Evolutionary conservation across 306 rosid genomes (phyloP).

Genomic region (Sesbania bispinosa): DNA sequence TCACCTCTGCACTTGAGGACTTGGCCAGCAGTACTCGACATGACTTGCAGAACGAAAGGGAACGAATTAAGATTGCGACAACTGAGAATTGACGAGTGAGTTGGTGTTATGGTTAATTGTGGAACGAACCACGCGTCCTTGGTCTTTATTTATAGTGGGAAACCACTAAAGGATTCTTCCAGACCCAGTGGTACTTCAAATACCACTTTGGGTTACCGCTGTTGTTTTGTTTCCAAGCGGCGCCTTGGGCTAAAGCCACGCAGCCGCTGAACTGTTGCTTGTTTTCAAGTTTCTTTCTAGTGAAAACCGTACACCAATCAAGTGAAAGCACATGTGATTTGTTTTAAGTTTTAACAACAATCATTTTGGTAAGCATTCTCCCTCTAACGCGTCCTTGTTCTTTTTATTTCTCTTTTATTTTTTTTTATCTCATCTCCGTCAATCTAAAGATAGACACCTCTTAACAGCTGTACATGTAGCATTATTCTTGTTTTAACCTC

Average conservation of each 20-base stretch:
- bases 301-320: too few species aligned
- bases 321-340: too few species aligned
- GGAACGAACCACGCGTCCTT: neutral
- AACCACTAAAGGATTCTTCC: neutral
- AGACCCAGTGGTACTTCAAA: neutral
- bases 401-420: too few species aligned
- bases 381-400: too few species aligned
- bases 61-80: neutral
- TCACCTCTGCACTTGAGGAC: conserved; percentile 67
- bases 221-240: neutral
- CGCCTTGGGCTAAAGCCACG: conserved; percentile 1
- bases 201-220: neutral
- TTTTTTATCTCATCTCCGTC: too few species aligned
- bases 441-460: too few species aligned
- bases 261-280: neutral
- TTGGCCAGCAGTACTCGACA: conserved; percentile 50
- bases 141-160: neutral
- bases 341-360: too few species aligned
- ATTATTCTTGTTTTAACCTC: too few species aligned
- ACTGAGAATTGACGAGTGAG: neutral
- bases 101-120: neutral
- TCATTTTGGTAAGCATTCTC: too few species aligned
- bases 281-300: neutral
- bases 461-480: too few species aligned
- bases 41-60: neutral